phyloP scores from a whole-genome alignment of 768 basidiomycete species.

The Myochromella boudieri region DNA sequence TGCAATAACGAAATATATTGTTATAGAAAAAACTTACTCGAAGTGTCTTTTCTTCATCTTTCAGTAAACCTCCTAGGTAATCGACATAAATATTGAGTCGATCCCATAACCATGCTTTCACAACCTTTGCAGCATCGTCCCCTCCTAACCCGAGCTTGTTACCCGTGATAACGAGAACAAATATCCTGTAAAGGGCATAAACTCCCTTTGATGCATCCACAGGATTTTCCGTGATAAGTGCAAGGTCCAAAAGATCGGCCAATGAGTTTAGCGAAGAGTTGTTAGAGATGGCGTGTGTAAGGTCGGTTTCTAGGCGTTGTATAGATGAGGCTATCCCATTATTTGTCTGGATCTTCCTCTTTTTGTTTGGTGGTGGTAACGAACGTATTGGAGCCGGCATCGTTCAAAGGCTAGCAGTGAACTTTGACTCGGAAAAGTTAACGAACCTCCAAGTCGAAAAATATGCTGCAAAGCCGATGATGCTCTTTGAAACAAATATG shows the following conservation, averaged over 20 bases:
- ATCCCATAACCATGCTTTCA: conserved; percentile 81
- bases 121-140: conserved; percentile 58
- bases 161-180: conserved; percentile 21
- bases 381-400: conserved; percentile 37
- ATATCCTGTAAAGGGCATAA: conserved; percentile 72
- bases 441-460: no score
- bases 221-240: conserved; percentile 46
- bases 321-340: conserved; percentile 17
- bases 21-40: conserved; percentile 49
- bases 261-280: conserved; percentile 75
- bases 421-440: no score
- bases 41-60: conserved; percentile 74
- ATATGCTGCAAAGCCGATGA: conserved; percentile 7
- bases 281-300: conserved; percentile 51
- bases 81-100: conserved; percentile 69
- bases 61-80: conserved; percentile 66
- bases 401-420: no score
- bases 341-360: conserved; percentile 41
- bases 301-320: conserved; percentile 47
- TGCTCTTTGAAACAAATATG: conserved; percentile 1
- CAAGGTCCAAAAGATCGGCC: conserved; percentile 68
- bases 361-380: conserved; percentile 53
- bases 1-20: background rate
- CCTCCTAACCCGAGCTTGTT: conserved; percentile 53
- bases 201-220: conserved; percentile 68